Conservation (phyloP, 1,139 yeast genomes). For the Yamadazyma dushanensis region DNA sequence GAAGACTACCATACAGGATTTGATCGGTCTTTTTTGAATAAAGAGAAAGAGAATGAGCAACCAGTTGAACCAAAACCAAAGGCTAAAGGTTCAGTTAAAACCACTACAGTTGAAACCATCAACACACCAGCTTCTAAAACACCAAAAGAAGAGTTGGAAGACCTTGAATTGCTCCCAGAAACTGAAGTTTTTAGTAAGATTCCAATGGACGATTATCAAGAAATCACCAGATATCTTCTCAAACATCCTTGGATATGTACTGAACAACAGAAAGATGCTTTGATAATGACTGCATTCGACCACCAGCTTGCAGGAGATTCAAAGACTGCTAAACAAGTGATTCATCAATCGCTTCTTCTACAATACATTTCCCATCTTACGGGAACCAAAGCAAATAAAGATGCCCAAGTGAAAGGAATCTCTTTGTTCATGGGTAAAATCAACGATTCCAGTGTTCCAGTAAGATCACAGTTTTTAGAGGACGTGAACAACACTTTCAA, state of each 20-base stretch:
- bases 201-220: slow-evolving; percentile 44
- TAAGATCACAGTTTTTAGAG: slow-evolving; percentile 62
- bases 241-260: slow-evolving; percentile 69
- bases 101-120: slow-evolving; percentile 31
- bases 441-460: slow-evolving; percentile 54
- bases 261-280: slow-evolving; percentile 87
- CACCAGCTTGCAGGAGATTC: slow-evolving; percentile 65
- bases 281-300: slow-evolving; percentile 92
- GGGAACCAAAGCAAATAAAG: slow-evolving; percentile 31
- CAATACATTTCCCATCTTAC: slow-evolving; percentile 75
- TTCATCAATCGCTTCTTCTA: slow-evolving; percentile 77
- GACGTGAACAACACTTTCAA: slow-evolving; percentile 71
- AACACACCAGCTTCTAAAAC: slow-evolving; percentile 22
- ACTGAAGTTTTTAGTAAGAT: slow-evolving; percentile 68
- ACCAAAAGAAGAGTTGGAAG: slow-evolving; percentile 32
- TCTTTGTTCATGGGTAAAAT: slow-evolving; percentile 70
- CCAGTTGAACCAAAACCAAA: slow-evolving; percentile 9
- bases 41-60: slow-evolving; percentile 24
- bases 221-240: slow-evolving; percentile 53
- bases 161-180: slow-evolving; percentile 47
- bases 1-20: slow-evolving; percentile 95
- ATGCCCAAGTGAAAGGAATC: slow-evolving; percentile 51
- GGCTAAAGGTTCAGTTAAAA: slow-evolving; percentile 7
- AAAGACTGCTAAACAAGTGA: slow-evolving; percentile 54
- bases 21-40: slow-evolving; percentile 79